Evolutionary conservation across 2,329 filamentous ascomycete species (phyloP).

Genomic region (Phoma sp.): DNA sequence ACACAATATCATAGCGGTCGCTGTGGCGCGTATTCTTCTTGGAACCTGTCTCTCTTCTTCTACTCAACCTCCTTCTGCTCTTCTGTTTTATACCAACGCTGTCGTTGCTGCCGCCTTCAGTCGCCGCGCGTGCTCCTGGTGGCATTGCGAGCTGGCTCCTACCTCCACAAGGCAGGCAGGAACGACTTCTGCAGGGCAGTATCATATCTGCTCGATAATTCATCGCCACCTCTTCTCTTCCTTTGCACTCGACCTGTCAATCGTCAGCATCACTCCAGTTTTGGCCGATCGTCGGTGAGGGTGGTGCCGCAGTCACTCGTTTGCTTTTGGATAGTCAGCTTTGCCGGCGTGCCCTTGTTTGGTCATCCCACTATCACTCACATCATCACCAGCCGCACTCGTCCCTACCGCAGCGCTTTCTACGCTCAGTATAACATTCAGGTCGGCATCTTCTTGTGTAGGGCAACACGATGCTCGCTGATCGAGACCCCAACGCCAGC

Average conservation of each 20-base stretch:
- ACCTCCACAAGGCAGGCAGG: constrained; percentile 2
- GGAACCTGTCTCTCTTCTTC: not conserved
- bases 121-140: not conserved
- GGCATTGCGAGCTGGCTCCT: not conserved
- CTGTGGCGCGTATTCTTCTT: not conserved
- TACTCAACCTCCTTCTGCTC: not conserved
- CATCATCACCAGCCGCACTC: constrained; percentile 20
- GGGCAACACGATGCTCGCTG: constrained; percentile 51
- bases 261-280: constrained; percentile 25
- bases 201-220: not conserved
- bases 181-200: not conserved
- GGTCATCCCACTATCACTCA: constrained; percentile 24
- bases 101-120: not conserved
- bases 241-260: constrained; percentile 11
- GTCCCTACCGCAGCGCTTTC: constrained; percentile 10
- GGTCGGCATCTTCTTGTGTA: not conserved
- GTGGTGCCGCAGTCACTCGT: constrained; percentile 22
- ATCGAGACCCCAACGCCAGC: constrained; percentile 53
- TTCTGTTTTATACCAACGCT: not conserved
- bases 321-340: constrained; percentile 30
- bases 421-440: not conserved
- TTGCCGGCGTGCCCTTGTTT: constrained; percentile 26
- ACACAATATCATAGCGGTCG: constrained; percentile 1
- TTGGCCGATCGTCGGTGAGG: constrained; percentile 22
- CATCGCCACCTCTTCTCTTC: not conserved